Base-by-base conservation (phyloP, 768 basidiomycete species). In the Rhodotorula babjevae region DNA sequence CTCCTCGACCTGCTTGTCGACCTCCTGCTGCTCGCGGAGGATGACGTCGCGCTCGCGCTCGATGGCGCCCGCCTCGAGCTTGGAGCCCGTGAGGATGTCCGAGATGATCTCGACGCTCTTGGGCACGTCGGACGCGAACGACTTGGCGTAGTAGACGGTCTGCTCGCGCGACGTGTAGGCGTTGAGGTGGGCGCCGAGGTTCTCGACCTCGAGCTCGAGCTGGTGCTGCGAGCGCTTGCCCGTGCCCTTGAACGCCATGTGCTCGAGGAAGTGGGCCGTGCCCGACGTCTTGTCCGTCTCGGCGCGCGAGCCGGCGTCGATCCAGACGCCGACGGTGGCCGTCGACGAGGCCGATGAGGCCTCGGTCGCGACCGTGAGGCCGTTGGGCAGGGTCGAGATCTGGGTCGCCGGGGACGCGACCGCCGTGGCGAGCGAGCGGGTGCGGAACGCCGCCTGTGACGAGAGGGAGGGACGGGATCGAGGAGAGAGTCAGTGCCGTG, bases 121-220 rank as follows among this genome's bases (percentile, higher is more conserved):
- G 21, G 88, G 86, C 19, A 98, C 91, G 81, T 98, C 96, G 85
- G 93, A 90, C 81, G 90, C 87, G 88, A 99, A 98, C 81, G 90
- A 89, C 86, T 98, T 97, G 79, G 95, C 95, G 80, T 97, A 97
- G 85, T 97, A 99, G 67, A 97, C 94, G 31, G 96, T 99, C 83
- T 98, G 95, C 84, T 99, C 96, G 73, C 96, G 87, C 36, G 94
- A 96, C 16, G 96, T 99, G 84, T 97, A 98, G 61, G 96, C 95
- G 81, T 98, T 98, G 68, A 99, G 84, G 81, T 97, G 93, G 27
- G 94, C 92, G 76, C 96, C 96, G 68, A 98, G 85, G 83, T 96
- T 94, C 84, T 99, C 96, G 33, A 98, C 95, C 82, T 97, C 93
- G 68, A 97, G 87, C 83, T 98, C 96, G 61, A 99, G 87, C 27